Evolutionary conservation across 306 rosid species (phyloP).

Genomic region (Quercus robur): DNA sequence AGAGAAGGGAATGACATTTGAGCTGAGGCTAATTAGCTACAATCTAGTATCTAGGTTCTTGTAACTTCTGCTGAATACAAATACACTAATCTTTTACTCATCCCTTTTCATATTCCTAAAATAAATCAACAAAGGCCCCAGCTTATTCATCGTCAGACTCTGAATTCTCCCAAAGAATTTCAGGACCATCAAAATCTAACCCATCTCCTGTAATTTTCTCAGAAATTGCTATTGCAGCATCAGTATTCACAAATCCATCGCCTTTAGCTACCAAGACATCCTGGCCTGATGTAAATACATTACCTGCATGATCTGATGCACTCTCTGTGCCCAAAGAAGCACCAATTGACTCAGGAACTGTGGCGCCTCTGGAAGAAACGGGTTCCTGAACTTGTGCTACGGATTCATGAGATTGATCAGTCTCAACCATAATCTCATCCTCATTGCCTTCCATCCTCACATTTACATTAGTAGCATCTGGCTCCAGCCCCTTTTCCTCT

Average conservation of each 20-base stretch:
- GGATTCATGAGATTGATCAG: constrained; percentile 23
- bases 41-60: not conserved
- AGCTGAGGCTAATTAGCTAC: no score
- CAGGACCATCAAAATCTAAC: constrained; percentile 40
- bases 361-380: constrained; percentile 8
- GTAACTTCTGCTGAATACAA: not conserved
- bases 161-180: constrained; percentile 62
- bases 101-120: not conserved
- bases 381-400: constrained; percentile 25
- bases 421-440: constrained; percentile 26
- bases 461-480: constrained; percentile 24
- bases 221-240: constrained; percentile 22
- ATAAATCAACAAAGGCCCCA: not conserved
- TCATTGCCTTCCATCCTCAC: constrained; percentile 26
- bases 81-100: not conserved
- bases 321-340: constrained; percentile 13
- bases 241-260: constrained; percentile 8
- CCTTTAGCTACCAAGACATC: constrained; percentile 13
- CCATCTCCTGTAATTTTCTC: constrained; percentile 17
- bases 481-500: constrained; percentile 21
- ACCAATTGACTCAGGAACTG: constrained; percentile 5
- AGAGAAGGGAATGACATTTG: no score
- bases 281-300: constrained; percentile 15
- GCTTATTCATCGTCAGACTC: constrained; percentile 57
- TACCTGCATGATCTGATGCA: constrained; percentile 25